Percentiles rank a stretch among this genome's conserved stretches.
Evolutionary conservation across 805 yeast genomes (phyloP).

Genomic region (Sugiyamaella mastotermitis): DNA sequence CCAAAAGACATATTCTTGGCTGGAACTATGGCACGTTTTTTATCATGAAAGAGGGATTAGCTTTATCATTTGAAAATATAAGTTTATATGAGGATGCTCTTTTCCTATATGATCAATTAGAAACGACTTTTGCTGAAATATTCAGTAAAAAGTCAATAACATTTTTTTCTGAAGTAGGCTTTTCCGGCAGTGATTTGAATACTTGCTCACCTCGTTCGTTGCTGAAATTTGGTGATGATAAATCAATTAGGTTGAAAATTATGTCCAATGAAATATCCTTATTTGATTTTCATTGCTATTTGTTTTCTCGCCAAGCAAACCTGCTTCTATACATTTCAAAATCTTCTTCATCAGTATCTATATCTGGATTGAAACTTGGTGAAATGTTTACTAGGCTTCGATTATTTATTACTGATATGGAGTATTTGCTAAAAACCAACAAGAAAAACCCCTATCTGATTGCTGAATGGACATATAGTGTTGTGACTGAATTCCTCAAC

Average conservation of each 20-base stretch:
- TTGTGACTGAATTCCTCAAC: constrained; percentile 39
- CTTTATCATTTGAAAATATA: constrained; percentile 48
- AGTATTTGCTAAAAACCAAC: constrained; percentile 21
- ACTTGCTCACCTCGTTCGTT: constrained; percentile 12
- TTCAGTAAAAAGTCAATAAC: constrained; percentile 24
- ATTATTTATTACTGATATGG: constrained; percentile 38
- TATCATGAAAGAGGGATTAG: constrained; percentile 44
- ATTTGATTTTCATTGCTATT: constrained; percentile 35
- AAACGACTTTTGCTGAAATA: constrained; percentile 26
- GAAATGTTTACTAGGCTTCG: constrained; percentile 29
- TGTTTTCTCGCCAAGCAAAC: constrained; percentile 31
- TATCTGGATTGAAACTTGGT: constrained; percentile 17
- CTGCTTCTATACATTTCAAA: constrained; percentile 28
- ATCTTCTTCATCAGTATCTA: constrained; percentile 21
- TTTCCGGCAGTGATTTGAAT: constrained; percentile 13
- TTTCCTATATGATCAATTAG: constrained; percentile 43
- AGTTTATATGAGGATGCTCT: constrained; percentile 57
- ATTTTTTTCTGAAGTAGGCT: constrained; percentile 27
- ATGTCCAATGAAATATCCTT: constrained; percentile 31
- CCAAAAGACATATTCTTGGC: constrained; percentile 32
- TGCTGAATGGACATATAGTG: constrained; percentile 32
- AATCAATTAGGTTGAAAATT: constrained; percentile 26
- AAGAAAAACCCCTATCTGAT: constrained; percentile 19
- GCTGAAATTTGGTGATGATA: constrained; percentile 17
- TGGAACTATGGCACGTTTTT: constrained; percentile 43